Base-by-base conservation (phyloP, 805 yeast genomes). In the Grigorovia transvaalensis region DNA sequence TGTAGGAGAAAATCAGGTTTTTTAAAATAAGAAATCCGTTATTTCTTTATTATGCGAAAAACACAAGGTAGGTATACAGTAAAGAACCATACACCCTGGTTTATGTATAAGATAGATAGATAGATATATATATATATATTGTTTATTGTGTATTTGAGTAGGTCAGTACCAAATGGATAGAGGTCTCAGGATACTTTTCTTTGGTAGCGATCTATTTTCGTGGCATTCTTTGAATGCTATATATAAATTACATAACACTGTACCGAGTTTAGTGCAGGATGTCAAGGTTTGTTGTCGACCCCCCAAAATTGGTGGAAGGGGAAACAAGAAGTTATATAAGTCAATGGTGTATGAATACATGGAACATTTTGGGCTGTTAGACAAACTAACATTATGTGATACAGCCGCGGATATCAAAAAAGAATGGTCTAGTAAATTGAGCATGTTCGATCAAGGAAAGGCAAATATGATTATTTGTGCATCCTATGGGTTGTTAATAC, bases 401-500 rank as follows among this genome's bases (percentile, higher is more conserved):
- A 62, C 38, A 11, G 15, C 38, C 38, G 11, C 38, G 38, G 15
- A 33, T 9, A 27, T 44, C 4, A 44, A 30, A 9, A 33, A 23
- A 23, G 27, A 23, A 6, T 23, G 3, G 27, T 23, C 27, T 6
- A 23, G 27, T 23, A 23, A 6, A 23, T 23, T 23, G 27, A 23
- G 27, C 27, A 23, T 23, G 27, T 6, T 4, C 27, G 27, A 23
- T 23, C 27, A 23, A 23, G 30, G 56, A 0, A 47, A 54, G 0
- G 52, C 63, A 1, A 51, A 64, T 55, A 63, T 89, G 56, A 84
- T 89, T 0, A 74, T 93, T n/a, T 97, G 98, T 0, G 97, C 89
- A 1, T 88, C 97, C 0, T 93, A 81, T 65, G 99, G 98, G 0
- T 74, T 74, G 49, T 71, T 91, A 46, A 88, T 93, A 4, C 97